These are phyloP conservation scores for Guadua angustifolia DNA, from an alignment of 176 grass and related monocot genomes.

Conservation along the genomic window DNA sequence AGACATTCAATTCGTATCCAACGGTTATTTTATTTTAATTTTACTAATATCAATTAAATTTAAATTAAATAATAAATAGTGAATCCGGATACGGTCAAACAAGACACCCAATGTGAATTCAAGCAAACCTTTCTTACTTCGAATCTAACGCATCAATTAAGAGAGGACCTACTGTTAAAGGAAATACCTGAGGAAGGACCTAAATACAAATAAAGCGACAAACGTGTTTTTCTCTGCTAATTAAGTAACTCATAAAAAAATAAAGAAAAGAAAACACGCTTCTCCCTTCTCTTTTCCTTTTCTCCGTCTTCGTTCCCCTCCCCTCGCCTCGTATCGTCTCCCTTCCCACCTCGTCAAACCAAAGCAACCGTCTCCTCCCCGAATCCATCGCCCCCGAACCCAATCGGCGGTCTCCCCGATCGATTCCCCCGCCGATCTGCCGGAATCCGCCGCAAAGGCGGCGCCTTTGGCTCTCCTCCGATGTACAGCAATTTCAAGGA, in stretches of 20 bases:
- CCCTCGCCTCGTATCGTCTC: not conserved
- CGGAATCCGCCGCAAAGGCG: conserved; percentile 48
- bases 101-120: too few species aligned
- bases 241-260: not conserved
- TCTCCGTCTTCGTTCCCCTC: conserved; percentile 42
- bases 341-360: conserved; percentile 62
- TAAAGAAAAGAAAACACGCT: conserved; percentile 41
- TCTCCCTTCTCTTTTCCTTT: conserved; percentile 2
- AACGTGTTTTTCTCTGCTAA: not conserved
- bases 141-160: not conserved
- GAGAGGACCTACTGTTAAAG: not conserved
- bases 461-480: conserved; percentile 30
- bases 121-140: not conserved
- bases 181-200: not conserved
- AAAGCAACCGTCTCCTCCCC: conserved; percentile 49
- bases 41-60: too few species aligned
- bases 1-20: too few species aligned
- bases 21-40: too few species aligned
- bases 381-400: conserved; percentile 8
- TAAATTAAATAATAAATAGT: too few species aligned
- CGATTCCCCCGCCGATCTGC: conserved; percentile 39
- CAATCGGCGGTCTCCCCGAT: not conserved
- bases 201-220: not conserved
- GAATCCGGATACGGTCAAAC: too few species aligned
- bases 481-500: conserved; percentile 99